phyloP scores from a whole-genome alignment of 768 basidiomycete species.

The Trametes maxima region DNA sequence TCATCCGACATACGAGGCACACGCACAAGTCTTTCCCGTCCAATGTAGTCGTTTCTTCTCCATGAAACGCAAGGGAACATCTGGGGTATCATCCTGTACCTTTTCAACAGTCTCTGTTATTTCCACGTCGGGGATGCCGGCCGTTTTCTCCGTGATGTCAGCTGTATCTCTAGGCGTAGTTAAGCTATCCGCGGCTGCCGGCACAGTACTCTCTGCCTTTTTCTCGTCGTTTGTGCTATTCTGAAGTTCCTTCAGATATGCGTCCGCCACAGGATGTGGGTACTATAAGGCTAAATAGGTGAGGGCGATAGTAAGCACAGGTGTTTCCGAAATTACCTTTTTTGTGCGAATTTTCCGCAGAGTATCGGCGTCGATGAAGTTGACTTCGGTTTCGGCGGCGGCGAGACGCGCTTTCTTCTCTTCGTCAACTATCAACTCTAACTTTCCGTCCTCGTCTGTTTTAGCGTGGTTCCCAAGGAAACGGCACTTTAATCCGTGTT shows the following conservation, averaged over 20 bases:
- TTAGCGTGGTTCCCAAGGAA: conserved; percentile 80
- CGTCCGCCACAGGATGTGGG: conserved; percentile 60
- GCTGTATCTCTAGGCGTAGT: neutral
- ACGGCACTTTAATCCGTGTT: conserved; percentile 87
- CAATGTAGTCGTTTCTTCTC: conserved; percentile 92
- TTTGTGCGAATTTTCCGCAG: conserved; percentile 65
- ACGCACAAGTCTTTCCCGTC: conserved; percentile 81
- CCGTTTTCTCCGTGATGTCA: neutral
- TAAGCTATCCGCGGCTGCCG: neutral
- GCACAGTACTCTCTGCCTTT: conserved; percentile 11
- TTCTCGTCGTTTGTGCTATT: conserved; percentile 20
- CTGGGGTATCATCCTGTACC: conserved; percentile 57
- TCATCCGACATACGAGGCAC: conserved; percentile 28
- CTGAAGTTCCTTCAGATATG: conserved; percentile 59
- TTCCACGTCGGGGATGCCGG: neutral
- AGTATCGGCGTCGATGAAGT: conserved; percentile 60
- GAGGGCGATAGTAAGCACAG: neutral
- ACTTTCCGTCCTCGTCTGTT: conserved; percentile 46
- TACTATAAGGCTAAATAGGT: conserved; percentile 46
- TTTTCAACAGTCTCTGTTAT: conserved; percentile 23
- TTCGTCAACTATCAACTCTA: conserved; percentile 54
- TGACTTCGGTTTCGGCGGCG: conserved; percentile 60
- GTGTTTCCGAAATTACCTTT: conserved; percentile 50
- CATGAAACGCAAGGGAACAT: conserved; percentile 65
- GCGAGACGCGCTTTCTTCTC: conserved; percentile 56